Base-by-base conservation (phyloP, 2,329 filamentous ascomycete species). In the Penicillium frequentans region DNA sequence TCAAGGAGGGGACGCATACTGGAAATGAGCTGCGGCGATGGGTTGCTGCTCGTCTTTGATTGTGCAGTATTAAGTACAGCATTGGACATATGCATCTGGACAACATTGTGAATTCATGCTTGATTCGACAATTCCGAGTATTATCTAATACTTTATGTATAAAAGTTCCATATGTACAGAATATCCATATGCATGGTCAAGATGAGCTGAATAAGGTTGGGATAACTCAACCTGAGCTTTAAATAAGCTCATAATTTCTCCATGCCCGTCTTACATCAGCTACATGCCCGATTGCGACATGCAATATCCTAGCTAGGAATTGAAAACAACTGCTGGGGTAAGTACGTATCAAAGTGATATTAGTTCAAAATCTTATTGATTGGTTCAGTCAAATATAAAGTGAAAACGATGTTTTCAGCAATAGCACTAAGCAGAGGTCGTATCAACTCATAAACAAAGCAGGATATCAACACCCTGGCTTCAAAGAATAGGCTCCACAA, bases 1-100 rank as follows among this genome's bases (percentile, higher is more conserved):
- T 63, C 8, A 65, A 64, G 8, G 61, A 63, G 24, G 66, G 66
- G 21, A 65, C 65, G 23, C 60, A 70, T 50, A 71, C 70, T 45
- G 64, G 63, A 4, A 61, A 53, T 6, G 68, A 63, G 37, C 48
- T 74, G 52, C 60, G 66, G n/a, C 56, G 58, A 19, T 74, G 72
- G 71, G 44, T 73, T 43, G 61, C 58, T 7, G 56, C 68, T 50
- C 64, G 60, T 39, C 49, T 73, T 37, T 73, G 56, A 64, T 44
- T 35, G n/a, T 10, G 45, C 9, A 27, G 39, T 33, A 29, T 27
- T 13, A 27, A 27, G 31, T 44, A 23, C 31, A 44, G 21, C 21
- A 26, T 44, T 44, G n/a, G 16, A 3, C 1, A 44, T 16, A 6
- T 2, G 31, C 13, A 33, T 16, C 13, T 1, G 13, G 13, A 19